A percentile compares a stretch with the other conserved stretches of the same genome.
Evolutionary conservation across 441 rosid genomes (phyloP).

Genomic region (Theobroma grandiflorum): DNA sequence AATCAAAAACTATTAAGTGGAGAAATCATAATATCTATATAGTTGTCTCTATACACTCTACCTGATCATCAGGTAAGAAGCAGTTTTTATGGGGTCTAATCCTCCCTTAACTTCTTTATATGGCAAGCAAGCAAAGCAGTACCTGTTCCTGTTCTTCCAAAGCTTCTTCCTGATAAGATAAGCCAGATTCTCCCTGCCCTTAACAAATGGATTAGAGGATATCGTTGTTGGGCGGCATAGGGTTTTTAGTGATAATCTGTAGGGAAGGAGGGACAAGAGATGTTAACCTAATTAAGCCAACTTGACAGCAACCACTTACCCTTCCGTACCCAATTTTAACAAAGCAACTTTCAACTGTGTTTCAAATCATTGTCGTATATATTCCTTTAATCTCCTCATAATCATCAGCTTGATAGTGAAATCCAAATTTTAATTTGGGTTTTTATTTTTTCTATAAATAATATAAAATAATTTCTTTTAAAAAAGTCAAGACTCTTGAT

Average conservation of each 20-base stretch:
- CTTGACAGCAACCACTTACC: conserved; percentile 17
- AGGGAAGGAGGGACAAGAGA: background rate
- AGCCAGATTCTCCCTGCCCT: background rate
- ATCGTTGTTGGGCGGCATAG: background rate
- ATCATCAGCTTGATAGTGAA: background rate
- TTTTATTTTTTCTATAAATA: no score
- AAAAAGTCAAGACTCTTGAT: no score
- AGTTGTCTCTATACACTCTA: background rate
- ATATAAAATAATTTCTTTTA: no score
- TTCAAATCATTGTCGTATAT: background rate
- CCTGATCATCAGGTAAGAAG: conserved; percentile 30
- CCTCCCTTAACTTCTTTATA: conserved; percentile 18
- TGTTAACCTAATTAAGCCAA: conserved; percentile 12
- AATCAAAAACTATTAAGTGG: background rate
- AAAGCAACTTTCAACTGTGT: conserved; percentile 13
- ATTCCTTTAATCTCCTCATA: background rate
- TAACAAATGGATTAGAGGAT: background rate
- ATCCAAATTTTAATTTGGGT: no score
- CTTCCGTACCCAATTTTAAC: conserved; percentile 11
- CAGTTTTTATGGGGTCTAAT: conserved; percentile 21
- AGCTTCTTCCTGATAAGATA: conserved; percentile 18
- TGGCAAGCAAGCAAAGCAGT: conserved; percentile 22
- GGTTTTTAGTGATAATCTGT: background rate
- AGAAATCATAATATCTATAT: background rate
- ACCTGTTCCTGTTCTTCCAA: background rate